Base-by-base conservation (phyloP, 345 rosid genomes). In the Trapa bicornis region DNA sequence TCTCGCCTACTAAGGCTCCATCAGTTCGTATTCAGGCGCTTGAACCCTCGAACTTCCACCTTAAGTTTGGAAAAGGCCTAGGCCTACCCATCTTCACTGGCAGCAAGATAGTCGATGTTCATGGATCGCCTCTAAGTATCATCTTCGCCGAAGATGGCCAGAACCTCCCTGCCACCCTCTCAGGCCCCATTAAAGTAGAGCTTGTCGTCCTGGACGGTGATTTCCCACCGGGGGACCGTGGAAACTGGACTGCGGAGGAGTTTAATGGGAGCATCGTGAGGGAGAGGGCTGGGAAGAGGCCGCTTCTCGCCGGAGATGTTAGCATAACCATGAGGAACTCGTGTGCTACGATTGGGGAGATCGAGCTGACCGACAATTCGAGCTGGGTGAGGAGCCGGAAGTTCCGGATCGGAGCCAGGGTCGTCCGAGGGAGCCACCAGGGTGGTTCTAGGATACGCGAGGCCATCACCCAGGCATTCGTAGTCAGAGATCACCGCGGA, bases 401-500 rank as follows among this genome's bases (percentile, higher is more conserved):
- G 71, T 93, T 93, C 73, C 76, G 88, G 70, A 76, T 93, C 22
- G 97, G 92, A 3, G 96, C 84, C 9, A 85, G 72, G 80, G 86
- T 88, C 42, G 83, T 74, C 0, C 78, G 72, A 0, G 87, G 88
- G 67, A 77, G 80, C 71, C 65, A 67, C 50, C 84, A 77, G 54
- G 88, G 87, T 65, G 66, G 29, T 22, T 22, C 77, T 64, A 70
- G 76, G 69, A 80, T 90, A 42, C 80, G 77, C 15, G 91, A 90
- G 77, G 95, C 96, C 36, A 80, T 93, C 64, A 87, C 92, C 39
- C 86, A 82, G 74, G 80, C 97, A 9, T 90, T 90, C 65, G 67
- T 73, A 14, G 98, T 93, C 73, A 93, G 81, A 75, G 98, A 90
- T 79, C 98, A 93, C 76, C 97, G 98, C 13, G 97, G 98, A 54